These are phyloP conservation scores for Nyssa sinensis DNA, from an alignment of 148 eudicot species.

Conservation along the genomic window DNA sequence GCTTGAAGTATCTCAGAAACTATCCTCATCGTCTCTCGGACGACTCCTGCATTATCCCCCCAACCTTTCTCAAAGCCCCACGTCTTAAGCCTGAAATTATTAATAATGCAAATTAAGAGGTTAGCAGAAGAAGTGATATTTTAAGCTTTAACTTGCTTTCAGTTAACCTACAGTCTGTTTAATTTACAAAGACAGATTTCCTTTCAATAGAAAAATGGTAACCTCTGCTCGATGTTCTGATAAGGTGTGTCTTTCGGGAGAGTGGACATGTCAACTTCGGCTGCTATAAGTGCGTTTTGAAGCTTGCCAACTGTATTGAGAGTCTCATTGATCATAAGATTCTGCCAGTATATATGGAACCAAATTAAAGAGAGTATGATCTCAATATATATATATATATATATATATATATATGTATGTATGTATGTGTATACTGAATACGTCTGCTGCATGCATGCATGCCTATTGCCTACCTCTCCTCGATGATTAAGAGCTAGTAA, in stretches of 20 bases:
- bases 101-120: no score
- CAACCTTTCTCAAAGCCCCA: constrained; percentile 76
- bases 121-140: no score
- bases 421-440: no score
- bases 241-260: constrained; percentile 44
- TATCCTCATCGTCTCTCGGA: constrained; percentile 43
- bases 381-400: no score
- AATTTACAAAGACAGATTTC: no score
- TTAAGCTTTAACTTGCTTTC: no score
- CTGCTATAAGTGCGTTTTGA: constrained; percentile 39
- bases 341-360: constrained; percentile 33
- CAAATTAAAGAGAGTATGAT: background rate
- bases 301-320: constrained; percentile 46
- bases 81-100: constrained; percentile 46
- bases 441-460: no score
- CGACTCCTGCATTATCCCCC: constrained; percentile 57
- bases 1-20: constrained; percentile 65
- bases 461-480: constrained; percentile 46
- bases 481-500: constrained; percentile 40
- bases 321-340: constrained; percentile 61
- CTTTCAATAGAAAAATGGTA: constrained; percentile 11
- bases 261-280: constrained; percentile 47
- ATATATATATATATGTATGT: no score
- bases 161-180: no score
- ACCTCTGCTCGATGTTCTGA: constrained; percentile 46